Conservation (phyloP, 768 basidiomycete species). For the Rhizopogon vesiculosus region DNA sequence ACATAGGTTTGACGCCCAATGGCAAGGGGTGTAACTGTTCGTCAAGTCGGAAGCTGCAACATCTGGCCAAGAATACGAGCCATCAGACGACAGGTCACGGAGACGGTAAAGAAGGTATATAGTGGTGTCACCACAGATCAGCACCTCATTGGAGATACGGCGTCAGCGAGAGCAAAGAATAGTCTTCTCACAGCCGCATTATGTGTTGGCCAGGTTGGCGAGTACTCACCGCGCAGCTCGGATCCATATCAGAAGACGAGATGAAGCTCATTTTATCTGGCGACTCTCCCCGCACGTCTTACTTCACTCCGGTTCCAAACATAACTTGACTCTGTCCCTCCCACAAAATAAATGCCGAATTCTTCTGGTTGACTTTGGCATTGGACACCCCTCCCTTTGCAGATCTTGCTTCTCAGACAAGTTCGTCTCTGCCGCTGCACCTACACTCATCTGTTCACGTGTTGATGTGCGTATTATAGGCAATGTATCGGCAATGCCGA, state of each 20-base stretch:
- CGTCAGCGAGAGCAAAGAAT: slow-evolving; percentile 37
- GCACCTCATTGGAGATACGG: slow-evolving; percentile 33
- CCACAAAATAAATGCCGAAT: slow-evolving; percentile 54
- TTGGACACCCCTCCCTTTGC: slow-evolving; percentile 92
- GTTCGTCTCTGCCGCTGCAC: slow-evolving; percentile 85
- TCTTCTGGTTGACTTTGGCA: slow-evolving; percentile 87
- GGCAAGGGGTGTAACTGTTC: slow-evolving; percentile 81
- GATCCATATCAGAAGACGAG: slow-evolving; percentile 59
- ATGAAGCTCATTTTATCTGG: slow-evolving; percentile 54
- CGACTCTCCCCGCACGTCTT: background rate
- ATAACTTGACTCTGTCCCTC: slow-evolving; percentile 14
- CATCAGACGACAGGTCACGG: slow-evolving; percentile 14
- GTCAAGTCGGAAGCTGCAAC: slow-evolving; percentile 69
- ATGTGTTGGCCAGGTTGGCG: slow-evolving; percentile 93
- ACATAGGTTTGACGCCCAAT: slow-evolving; percentile 86
- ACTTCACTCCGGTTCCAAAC: slow-evolving; percentile 24
- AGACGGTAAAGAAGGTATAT: slow-evolving; percentile 43
- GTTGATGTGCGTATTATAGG: slow-evolving; percentile 84
- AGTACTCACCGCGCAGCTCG: slow-evolving; percentile 81
- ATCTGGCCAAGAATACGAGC: slow-evolving; percentile 36
- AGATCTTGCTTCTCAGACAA: slow-evolving; percentile 93
- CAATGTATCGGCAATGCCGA: slow-evolving; percentile 94
- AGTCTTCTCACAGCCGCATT: slow-evolving; percentile 62
- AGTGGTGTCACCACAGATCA: slow-evolving; percentile 47
- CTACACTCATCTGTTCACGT: slow-evolving; percentile 71